phyloP scores from a whole-genome alignment of 352 stramenopile species.

The Globisporangium takayamanum region DNA sequence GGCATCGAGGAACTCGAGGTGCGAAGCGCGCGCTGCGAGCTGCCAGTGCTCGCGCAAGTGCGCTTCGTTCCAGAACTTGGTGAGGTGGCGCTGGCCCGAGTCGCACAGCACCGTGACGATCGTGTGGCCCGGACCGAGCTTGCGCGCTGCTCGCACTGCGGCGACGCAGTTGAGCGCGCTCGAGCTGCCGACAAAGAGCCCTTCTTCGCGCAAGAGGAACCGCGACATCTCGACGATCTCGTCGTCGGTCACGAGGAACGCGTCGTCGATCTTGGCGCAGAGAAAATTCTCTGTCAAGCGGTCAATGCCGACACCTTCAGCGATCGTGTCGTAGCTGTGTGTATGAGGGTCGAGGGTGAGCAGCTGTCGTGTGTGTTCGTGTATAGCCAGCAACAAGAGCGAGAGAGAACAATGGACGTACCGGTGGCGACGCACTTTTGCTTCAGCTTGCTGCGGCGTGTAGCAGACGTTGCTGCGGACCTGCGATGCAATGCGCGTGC shows the following conservation, averaged over 20 bases:
- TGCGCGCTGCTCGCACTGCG: constrained; percentile 59
- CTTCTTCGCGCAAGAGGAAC: constrained; percentile 93
- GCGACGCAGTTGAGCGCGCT: constrained; percentile 84
- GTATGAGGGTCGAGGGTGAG: neutral
- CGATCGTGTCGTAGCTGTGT: constrained; percentile 94
- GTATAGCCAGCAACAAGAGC: neutral
- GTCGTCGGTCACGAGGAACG: constrained; percentile 89
- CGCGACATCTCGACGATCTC: constrained; percentile 97
- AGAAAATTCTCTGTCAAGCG: constrained; percentile 96
- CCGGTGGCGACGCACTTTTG: constrained; percentile 87
- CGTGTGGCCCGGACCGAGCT: constrained; percentile 74
- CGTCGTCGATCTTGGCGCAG: constrained; percentile 85
- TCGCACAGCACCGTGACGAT: constrained; percentile 87
- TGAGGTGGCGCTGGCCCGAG: constrained; percentile 84
- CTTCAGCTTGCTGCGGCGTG: constrained; percentile 91
- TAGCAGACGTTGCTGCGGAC: constrained; percentile 94
- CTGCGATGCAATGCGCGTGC: constrained; percentile 12
- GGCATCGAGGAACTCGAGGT: constrained; percentile 70
- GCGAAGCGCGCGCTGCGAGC: constrained; percentile 35
- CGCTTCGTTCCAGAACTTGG: constrained; percentile 84
- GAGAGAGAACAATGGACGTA: constrained; percentile 10
- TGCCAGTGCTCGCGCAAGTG: constrained; percentile 69
- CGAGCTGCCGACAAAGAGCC: constrained; percentile 93
- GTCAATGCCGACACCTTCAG: constrained; percentile 97
- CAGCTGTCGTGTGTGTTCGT: neutral